A percentile compares a stretch with the other conserved stretches of the same genome.
phyloP scores from a whole-genome alignment of 2,329 filamentous ascomycete species.

The Boeremia lycopersici region DNA sequence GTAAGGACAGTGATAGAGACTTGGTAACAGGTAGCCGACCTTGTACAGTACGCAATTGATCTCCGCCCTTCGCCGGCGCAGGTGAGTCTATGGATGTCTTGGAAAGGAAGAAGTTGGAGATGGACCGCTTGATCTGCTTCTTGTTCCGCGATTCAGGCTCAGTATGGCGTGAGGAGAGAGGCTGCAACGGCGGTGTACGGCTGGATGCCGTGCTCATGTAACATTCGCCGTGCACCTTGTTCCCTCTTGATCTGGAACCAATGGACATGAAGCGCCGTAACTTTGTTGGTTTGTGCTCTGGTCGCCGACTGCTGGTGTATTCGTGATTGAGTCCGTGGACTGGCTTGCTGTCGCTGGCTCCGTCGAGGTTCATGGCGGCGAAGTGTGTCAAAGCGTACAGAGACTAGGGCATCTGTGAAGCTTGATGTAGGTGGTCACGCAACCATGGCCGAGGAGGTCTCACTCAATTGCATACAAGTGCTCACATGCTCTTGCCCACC shows the following conservation, averaged over 20 bases:
- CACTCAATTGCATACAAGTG: background rate
- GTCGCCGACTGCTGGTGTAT: background rate
- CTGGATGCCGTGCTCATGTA: background rate
- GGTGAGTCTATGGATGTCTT: background rate
- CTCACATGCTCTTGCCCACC: conserved; percentile 5
- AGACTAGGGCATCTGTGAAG: background rate
- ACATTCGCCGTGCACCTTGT: background rate
- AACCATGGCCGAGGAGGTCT: background rate
- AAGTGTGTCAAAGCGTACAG: background rate
- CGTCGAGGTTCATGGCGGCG: background rate
- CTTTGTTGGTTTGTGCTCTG: background rate
- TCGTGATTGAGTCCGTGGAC: background rate
- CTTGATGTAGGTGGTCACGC: background rate
- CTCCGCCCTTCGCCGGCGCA: background rate
- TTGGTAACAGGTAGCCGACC: background rate
- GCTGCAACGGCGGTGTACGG: background rate
- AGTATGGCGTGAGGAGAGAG: background rate
- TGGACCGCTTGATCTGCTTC: conserved; percentile 1
- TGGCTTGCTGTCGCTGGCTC: background rate
- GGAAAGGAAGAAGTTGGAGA: background rate
- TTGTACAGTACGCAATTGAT: background rate
- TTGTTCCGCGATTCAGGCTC: background rate
- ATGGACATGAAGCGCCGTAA: conserved; percentile 14
- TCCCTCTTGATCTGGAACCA: background rate
- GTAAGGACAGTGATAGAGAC: background rate